A percentile compares a stretch with the other conserved stretches of the same genome.
Conservation (phyloP, 768 basidiomycete species). For the Leccinum boreale region DNA sequence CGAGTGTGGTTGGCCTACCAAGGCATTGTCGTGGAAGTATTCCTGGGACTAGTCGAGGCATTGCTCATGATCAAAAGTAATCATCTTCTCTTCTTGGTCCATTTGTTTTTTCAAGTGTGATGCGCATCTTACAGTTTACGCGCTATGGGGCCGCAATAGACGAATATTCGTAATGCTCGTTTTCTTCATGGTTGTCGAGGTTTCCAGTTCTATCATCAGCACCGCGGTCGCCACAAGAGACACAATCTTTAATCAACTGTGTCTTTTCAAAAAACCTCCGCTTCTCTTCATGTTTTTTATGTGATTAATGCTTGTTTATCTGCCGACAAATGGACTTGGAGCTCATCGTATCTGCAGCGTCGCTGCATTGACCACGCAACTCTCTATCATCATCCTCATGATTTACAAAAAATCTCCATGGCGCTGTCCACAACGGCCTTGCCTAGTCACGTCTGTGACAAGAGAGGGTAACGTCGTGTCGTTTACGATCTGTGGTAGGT, state of each 20-base stretch:
- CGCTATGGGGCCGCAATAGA: constrained; percentile 3
- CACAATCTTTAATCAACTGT: constrained; percentile 4
- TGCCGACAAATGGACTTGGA: background rate
- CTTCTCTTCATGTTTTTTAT: constrained; percentile 1
- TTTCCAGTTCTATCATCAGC: constrained; percentile 1
- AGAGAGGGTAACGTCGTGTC: constrained; percentile 3
- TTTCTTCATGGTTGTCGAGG: background rate
- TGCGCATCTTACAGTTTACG: constrained; percentile 2
- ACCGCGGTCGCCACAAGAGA: background rate
- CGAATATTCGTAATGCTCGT: constrained; percentile 1
- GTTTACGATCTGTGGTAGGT: constrained; percentile 2
- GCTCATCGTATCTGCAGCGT: background rate
- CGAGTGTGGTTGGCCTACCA: constrained; percentile 12
- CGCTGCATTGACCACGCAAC: background rate
- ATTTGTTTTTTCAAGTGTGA: background rate
- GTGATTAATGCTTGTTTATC: background rate
- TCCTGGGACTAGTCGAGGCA: constrained; percentile 9
- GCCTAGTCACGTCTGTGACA: background rate
- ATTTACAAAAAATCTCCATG: constrained; percentile 1
- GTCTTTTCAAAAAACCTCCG: constrained; percentile 4
- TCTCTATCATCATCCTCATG: constrained; percentile 2
- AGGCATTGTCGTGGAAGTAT: background rate
- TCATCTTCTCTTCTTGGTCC: background rate
- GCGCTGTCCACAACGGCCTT: background rate
- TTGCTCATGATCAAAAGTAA: constrained; percentile 12